phyloP scores from a whole-genome alignment of 1,284 basidiomycete species.

The Leccinum angustisporum region DNA sequence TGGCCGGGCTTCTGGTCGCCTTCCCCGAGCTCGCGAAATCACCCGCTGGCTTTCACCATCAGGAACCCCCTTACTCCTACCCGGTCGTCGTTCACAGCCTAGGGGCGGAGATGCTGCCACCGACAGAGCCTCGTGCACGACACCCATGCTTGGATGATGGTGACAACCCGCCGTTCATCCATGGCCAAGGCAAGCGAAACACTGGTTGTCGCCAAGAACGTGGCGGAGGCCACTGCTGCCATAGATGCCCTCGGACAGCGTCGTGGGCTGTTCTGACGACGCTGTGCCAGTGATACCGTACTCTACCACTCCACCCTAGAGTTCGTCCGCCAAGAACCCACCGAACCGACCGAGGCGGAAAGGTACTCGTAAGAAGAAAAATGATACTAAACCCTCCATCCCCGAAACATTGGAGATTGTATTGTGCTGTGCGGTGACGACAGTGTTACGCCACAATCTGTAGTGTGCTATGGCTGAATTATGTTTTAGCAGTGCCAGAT shows the following conservation, averaged over 20 bases:
- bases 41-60: constrained; percentile 24
- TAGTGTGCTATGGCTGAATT: constrained; percentile 6
- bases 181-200: constrained; percentile 1
- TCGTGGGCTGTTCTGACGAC: not conserved
- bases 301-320: not conserved
- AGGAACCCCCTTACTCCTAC: constrained; percentile 28
- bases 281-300: not conserved
- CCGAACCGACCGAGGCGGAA: constrained; percentile 4
- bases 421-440: constrained; percentile 49
- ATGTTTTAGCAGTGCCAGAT: constrained; percentile 27
- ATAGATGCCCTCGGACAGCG: constrained; percentile 10
- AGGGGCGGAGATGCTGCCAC: not conserved
- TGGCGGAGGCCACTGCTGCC: not conserved
- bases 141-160: not conserved
- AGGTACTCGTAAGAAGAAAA: constrained; percentile 14
- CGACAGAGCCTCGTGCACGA: not conserved
- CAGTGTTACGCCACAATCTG: constrained; percentile 14
- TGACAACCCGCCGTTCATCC: not conserved
- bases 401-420: constrained; percentile 47
- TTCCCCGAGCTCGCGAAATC: constrained; percentile 29
- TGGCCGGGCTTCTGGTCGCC: constrained; percentile 15
- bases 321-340: constrained; percentile 2
- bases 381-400: constrained; percentile 15
- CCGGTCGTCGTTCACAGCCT: constrained; percentile 6
- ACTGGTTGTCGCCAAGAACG: constrained; percentile 5